A percentile compares a stretch with the other conserved stretches of the same genome.
These are phyloP conservation scores for Capsicum pubescens DNA, from an alignment of 257 asterid genomes.

Conservation along the genomic window DNA sequence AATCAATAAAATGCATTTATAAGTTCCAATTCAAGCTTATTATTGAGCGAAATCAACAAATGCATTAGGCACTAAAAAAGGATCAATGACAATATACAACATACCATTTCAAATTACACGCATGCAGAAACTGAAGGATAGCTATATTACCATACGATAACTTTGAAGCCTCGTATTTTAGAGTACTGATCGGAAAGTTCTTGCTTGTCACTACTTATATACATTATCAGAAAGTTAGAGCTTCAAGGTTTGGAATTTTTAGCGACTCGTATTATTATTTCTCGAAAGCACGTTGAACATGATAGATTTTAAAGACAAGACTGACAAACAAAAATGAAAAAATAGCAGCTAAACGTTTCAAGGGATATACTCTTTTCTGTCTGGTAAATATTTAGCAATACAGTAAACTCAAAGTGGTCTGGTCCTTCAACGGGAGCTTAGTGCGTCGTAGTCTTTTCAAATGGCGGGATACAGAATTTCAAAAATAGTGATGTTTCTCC, in stretches of 20 bases:
- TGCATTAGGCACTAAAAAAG: neutral
- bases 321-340: too few species aligned
- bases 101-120: neutral
- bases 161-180: constrained; percentile 26
- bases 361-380: neutral
- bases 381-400: neutral
- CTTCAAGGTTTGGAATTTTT: constrained; percentile 40
- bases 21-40: neutral
- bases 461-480: neutral
- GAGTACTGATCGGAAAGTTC: constrained; percentile 17
- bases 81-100: neutral
- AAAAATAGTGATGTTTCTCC: neutral
- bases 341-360: too few species aligned
- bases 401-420: neutral
- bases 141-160: constrained; percentile 23
- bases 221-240: constrained; percentile 36
- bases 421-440: neutral
- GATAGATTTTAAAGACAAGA: neutral
- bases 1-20: neutral
- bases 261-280: neutral
- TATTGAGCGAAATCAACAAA: neutral
- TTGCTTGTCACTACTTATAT: constrained; percentile 37
- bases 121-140: constrained; percentile 25
- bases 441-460: neutral
- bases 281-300: neutral